phyloP scores from a whole-genome alignment of 2,329 filamentous ascomycete species.

The Balansia obtecta region DNA sequence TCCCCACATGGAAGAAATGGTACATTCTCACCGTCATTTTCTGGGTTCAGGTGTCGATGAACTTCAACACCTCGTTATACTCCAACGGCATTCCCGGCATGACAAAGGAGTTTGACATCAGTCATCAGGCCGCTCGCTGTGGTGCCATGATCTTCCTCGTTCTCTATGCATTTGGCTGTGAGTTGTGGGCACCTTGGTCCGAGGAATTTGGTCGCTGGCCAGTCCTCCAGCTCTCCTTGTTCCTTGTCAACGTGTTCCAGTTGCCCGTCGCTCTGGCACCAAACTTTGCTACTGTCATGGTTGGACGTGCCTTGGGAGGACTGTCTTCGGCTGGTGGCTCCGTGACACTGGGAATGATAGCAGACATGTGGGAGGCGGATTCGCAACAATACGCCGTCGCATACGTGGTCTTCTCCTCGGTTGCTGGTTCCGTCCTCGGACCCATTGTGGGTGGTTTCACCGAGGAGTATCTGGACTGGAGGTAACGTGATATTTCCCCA shows the following conservation, averaged over 20 bases:
- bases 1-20: constrained; percentile 54
- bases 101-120: constrained; percentile 53
- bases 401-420: constrained; percentile 67
- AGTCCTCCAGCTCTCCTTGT: constrained; percentile 59
- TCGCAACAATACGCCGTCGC: constrained; percentile 64
- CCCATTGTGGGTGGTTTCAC: constrained; percentile 71
- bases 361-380: constrained; percentile 60
- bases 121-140: constrained; percentile 53
- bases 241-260: constrained; percentile 69
- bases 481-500: constrained; percentile 22
- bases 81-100: constrained; percentile 58
- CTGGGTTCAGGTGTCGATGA: constrained; percentile 64
- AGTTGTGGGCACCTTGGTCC: constrained; percentile 79
- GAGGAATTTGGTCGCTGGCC: constrained; percentile 72
- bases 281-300: constrained; percentile 59
- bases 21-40: constrained; percentile 61
- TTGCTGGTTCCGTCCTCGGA: constrained; percentile 63
- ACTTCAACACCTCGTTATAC: constrained; percentile 66
- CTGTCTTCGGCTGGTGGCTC: constrained; percentile 61
- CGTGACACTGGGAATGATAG: constrained; percentile 64
- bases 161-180: constrained; percentile 73
- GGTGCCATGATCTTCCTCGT: constrained; percentile 72
- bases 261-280: constrained; percentile 59
- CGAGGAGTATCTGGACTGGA: constrained; percentile 54
- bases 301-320: constrained; percentile 58